Evolutionary conservation across 176 grass and related monocot genomes (phyloP), one percentile per base, ranked within the genome.

Genomic region (Pontederia paniculata): DNA sequence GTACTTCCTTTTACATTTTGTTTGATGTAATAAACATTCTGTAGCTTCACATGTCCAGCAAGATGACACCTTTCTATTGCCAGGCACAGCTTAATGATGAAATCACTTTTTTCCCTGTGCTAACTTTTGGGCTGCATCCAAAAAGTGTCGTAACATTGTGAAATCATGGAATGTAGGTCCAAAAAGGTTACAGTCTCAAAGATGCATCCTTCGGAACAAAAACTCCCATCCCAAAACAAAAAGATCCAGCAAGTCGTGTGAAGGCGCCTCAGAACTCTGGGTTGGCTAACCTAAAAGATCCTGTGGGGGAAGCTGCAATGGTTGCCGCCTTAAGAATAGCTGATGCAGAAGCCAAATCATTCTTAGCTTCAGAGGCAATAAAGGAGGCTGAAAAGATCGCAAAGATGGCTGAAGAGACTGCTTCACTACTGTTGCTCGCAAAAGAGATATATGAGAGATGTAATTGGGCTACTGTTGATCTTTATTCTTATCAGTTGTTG

Each of bases 341-440:
- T 25, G 93, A 98, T 45, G 77, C 86, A 0, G 86, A 98, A 70
- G 75, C 87, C 69, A 98, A 98, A 76, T 71, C 72, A 28, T 75
- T 81, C 63, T 57, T 91, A 42, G 93, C 86, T 28, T 83, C 81
- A 41, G 93, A 98, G 65, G 77, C 84, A 37, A 79, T 81, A 16
- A 88, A 81, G 57, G 74, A 91, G 52, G 69, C 66, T 54, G 86
- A 98, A 69, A 91, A 77, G 71, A 82, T 91, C n/a, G 21, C 53
- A 45, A 87, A 80, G 72, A 58, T 98, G 71, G 66, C 80, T 0
- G 93, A 98, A 58, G 75, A 98, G 9, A 70, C 83, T 0, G 80
- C 88, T 23, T 76, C 83, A 41, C 71, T 91, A 52, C 68, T 91
- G 19, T 48, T 25, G 13, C 74, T 97, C 45, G 86, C 83, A 42